Conservation (phyloP, 495 filamentous ascomycete species). For the Aspergillus ellipticus region DNA sequence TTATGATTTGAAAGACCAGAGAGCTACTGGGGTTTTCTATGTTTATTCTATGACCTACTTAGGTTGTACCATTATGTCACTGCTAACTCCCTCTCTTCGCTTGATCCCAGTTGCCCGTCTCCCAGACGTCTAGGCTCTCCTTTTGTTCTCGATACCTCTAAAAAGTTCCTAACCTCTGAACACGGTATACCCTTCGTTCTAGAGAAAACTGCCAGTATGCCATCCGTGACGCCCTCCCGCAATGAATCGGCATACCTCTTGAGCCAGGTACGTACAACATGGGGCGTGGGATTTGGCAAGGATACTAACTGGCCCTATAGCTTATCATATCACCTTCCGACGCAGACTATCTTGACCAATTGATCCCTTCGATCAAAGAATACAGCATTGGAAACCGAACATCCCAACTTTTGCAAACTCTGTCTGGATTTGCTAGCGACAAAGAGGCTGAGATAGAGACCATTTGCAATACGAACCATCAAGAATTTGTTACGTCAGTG, state of each 20-base stretch:
- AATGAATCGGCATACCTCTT: conserved; percentile 37
- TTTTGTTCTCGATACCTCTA: too few species aligned
- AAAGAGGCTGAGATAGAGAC: conserved; percentile 89
- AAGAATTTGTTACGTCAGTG: conserved; percentile 91
- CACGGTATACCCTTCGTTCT: too few species aligned
- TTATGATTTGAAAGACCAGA: too few species aligned
- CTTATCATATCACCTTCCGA: conserved; percentile 90
- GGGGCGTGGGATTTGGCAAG: neutral
- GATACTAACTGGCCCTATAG: conserved; percentile 41
- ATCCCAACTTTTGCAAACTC: conserved; percentile 67
- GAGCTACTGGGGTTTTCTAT: too few species aligned
- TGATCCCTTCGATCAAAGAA: conserved; percentile 90
- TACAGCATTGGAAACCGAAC: conserved; percentile 73
- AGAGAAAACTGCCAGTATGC: conserved; percentile 20
- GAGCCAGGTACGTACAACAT: conserved; percentile 33
- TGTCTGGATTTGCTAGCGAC: conserved; percentile 76
- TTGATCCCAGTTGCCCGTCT: too few species aligned
- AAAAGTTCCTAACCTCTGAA: too few species aligned
- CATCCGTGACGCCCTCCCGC: conserved; percentile 25
- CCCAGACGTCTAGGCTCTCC: too few species aligned
- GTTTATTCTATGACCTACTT: too few species aligned
- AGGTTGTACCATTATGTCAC: too few species aligned
- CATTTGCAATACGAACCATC: conserved; percentile 92
- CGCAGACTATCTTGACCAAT: conserved; percentile 88
- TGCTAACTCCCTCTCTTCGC: too few species aligned